These are phyloP conservation scores for Entomortierella beljakovae DNA, from an alignment of 192 early-diverging fungal species.

Conservation along the genomic window DNA sequence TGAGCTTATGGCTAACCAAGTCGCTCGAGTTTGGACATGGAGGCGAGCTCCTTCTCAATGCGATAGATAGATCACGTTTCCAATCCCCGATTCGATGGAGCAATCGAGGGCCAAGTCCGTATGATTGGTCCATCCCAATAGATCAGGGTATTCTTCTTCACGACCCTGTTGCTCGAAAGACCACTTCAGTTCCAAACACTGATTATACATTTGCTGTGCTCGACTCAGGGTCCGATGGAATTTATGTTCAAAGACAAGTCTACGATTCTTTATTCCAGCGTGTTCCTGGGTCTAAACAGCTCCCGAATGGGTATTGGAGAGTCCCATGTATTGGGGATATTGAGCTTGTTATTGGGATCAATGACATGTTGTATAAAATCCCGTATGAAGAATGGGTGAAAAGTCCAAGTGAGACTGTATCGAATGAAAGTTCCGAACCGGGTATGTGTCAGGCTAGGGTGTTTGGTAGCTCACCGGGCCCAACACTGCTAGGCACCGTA, in stretches of 20 bases:
- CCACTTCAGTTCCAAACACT: constrained; percentile 1
- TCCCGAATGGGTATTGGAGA: constrained; percentile 33
- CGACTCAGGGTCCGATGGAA: constrained; percentile 46
- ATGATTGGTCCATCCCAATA: constrained; percentile 34
- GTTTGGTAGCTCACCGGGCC: constrained; percentile 42
- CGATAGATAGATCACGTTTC: constrained; percentile 17
- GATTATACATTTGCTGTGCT: constrained; percentile 41
- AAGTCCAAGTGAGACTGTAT: background rate
- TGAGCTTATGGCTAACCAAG: constrained; percentile 35
- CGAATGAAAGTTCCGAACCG: background rate
- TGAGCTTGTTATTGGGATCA: constrained; percentile 20
- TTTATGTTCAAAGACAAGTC: constrained; percentile 18
- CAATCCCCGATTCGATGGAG: constrained; percentile 23
- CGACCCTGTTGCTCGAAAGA: too few species aligned
- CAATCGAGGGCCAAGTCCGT: constrained; percentile 28
- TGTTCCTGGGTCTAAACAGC: constrained; percentile 17
- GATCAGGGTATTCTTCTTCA: constrained; percentile 13
- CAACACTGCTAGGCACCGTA: constrained; percentile 20
- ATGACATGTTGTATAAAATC: constrained; percentile 13
- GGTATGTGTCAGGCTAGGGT: constrained; percentile 44
- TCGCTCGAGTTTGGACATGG: constrained; percentile 16
- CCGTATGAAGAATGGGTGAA: constrained; percentile 48
- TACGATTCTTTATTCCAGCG: constrained; percentile 22
- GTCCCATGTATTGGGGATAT: constrained; percentile 25
- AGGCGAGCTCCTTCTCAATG: constrained; percentile 37